A percentile compares a stretch with the other conserved stretches of the same genome.
These are phyloP conservation scores for Leucocoprinus birnbaumii DNA, from an alignment of 768 basidiomycete genomes.

Conservation along the genomic window DNA sequence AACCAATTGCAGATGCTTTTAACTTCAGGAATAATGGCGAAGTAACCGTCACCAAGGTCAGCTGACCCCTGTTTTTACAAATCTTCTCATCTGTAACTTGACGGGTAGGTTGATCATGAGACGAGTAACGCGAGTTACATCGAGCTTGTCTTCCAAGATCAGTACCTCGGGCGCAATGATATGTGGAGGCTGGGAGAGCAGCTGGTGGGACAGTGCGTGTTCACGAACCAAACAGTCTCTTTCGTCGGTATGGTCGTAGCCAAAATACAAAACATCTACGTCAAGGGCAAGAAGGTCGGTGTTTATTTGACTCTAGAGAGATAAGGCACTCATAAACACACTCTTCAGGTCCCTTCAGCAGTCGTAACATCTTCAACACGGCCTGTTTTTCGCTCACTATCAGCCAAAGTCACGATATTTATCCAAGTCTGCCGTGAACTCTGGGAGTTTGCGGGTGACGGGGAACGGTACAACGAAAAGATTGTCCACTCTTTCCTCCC, in stretches of 20 bases:
- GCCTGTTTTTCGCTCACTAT: slow-evolving; percentile 84
- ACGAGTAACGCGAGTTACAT: slow-evolving; percentile 70
- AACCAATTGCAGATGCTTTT: slow-evolving; percentile 70
- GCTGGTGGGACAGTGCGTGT: slow-evolving; percentile 77
- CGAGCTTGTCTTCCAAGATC: slow-evolving; percentile 91
- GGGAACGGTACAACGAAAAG: slow-evolving; percentile 94
- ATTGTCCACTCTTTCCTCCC: slow-evolving; percentile 97
- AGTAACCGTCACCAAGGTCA: slow-evolving; percentile 67
- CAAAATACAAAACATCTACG: slow-evolving; percentile 77
- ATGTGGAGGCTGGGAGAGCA: slow-evolving; percentile 94
- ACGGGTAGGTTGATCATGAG: slow-evolving; percentile 61
- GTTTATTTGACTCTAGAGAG: slow-evolving; percentile 2
- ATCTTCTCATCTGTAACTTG: neutral
- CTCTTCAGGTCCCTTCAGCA: slow-evolving; percentile 70
- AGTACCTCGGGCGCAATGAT: slow-evolving; percentile 92
- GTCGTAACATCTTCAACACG: slow-evolving; percentile 83
- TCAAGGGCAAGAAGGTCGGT: slow-evolving; percentile 62
- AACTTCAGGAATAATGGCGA: slow-evolving; percentile 69
- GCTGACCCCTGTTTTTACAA: slow-evolving; percentile 15
- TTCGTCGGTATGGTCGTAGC: slow-evolving; percentile 84
- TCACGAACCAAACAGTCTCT: slow-evolving; percentile 79
- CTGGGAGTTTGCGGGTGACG: slow-evolving; percentile 96
- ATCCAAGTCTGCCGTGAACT: slow-evolving; percentile 96
- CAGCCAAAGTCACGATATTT: slow-evolving; percentile 90
- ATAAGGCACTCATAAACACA: neutral